Percentiles rank a stretch among this genome's conserved stretches.
These are phyloP conservation scores for Tagetes erecta DNA, from an alignment of 129 eudicot species.

Conservation along the genomic window DNA sequence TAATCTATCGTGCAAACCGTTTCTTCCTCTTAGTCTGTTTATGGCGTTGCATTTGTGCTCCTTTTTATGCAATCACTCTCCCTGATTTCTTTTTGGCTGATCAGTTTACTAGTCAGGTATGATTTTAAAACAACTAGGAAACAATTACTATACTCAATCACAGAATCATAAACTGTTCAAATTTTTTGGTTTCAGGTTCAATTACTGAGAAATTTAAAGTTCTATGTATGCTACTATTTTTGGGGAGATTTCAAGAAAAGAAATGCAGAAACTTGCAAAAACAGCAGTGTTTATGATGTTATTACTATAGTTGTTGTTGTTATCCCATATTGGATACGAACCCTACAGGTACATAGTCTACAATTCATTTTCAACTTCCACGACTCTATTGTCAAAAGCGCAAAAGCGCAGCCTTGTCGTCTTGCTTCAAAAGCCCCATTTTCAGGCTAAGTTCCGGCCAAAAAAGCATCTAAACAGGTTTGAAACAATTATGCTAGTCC, in stretches of 20 bases:
- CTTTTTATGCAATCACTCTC: conserved; percentile 27
- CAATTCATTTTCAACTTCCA: not conserved
- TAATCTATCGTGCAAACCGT: conserved; percentile 59
- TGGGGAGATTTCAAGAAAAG: conserved; percentile 25
- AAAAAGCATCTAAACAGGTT: no score
- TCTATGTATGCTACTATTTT: conserved; percentile 32
- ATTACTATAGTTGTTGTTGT: conserved; percentile 48
- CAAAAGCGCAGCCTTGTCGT: no score
- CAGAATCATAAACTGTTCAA: not conserved
- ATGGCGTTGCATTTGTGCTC: conserved; percentile 20
- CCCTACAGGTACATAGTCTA: conserved; percentile 47
- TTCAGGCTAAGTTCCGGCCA: no score
- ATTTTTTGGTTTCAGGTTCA: conserved; percentile 44
- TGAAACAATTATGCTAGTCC: no score
- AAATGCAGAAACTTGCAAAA: conserved; percentile 30
- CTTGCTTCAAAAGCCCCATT: no score
- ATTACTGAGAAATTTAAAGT: conserved; percentile 50
- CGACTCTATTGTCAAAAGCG: no score
- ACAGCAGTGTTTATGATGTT: conserved; percentile 10
- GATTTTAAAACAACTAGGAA: not conserved
- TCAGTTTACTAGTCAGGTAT: conserved; percentile 80
- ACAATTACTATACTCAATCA: not conserved
- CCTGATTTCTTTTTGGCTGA: conserved; percentile 77
- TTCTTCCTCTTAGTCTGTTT: conserved; percentile 47
- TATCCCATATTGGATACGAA: conserved; percentile 58